These are phyloP conservation scores for Diaporthe sp. DNA, from an alignment of 2,329 filamentous ascomycete species.

Conservation along the genomic window DNA sequence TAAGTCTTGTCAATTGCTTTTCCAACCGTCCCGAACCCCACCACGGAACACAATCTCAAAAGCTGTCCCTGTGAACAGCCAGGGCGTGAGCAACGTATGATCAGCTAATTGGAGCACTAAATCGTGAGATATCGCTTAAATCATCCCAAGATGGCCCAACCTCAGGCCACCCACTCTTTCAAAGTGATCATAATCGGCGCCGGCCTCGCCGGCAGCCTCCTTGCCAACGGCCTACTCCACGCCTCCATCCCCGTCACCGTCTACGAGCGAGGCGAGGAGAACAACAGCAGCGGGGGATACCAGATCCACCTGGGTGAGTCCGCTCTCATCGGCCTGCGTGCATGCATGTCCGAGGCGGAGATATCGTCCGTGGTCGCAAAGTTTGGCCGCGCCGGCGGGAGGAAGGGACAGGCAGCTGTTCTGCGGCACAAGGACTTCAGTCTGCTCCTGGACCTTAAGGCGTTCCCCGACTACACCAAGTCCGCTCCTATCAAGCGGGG, in stretches of 20 bases:
- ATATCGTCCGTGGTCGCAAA: conserved; percentile 1
- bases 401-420: background rate
- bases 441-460: conserved; percentile 10
- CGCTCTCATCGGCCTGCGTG: background rate
- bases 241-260: conserved; percentile 13
- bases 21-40: background rate
- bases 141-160: background rate
- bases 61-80: background rate
- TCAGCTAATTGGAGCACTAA: too few relatives aligned
- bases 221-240: background rate
- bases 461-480: background rate
- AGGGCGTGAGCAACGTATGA: too few relatives aligned
- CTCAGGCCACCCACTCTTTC: background rate
- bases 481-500: conserved; percentile 9
- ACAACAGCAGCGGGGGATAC: conserved; percentile 3
- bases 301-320: conserved; percentile 20
- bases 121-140: background rate
- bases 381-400: background rate
- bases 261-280: conserved; percentile 8
- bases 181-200: conserved; percentile 12
- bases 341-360: background rate
- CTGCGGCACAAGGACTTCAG: conserved; percentile 12
- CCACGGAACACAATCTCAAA: background rate
- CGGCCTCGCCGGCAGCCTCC: background rate
- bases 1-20: too few relatives aligned